Conservation (phyloP, 331 rosid genomes). For the Saraca asoca region DNA sequence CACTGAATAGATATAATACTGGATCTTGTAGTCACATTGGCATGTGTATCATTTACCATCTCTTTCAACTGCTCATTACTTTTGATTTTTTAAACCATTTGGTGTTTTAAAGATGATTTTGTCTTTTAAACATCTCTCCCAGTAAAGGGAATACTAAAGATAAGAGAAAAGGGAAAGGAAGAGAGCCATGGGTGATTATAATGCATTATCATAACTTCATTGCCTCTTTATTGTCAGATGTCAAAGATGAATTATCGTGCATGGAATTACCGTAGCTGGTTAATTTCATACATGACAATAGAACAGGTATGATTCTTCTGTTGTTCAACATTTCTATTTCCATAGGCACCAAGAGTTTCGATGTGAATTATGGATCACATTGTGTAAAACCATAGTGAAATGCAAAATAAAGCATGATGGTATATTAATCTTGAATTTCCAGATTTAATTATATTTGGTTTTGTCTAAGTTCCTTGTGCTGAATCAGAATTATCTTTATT, state of each 20-base stretch:
- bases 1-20: background rate
- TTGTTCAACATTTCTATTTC: slow-evolving; percentile 2
- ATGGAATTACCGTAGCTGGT: slow-evolving; percentile 93
- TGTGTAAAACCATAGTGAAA: background rate
- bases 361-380: slow-evolving; percentile 10
- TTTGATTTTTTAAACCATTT: slow-evolving; percentile 18
- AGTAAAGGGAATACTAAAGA: background rate
- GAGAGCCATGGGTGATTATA: slow-evolving; percentile 7
- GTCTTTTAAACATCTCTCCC: slow-evolving; percentile 1
- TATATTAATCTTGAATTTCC: background rate
- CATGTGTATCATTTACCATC: slow-evolving; percentile 25
- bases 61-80: background rate
- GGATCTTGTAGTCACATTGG: slow-evolving; percentile 10
- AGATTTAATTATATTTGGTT: slow-evolving; percentile 7
- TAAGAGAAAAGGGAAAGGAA: background rate
- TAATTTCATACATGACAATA: slow-evolving; percentile 67
- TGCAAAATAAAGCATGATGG: background rate
- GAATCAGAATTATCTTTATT: background rate
- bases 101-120: slow-evolving; percentile 11
- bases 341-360: background rate
- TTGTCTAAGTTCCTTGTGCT: background rate
- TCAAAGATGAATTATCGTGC: slow-evolving; percentile 96
- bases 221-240: slow-evolving; percentile 52
- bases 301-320: slow-evolving; percentile 67
- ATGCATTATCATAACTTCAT: slow-evolving; percentile 11